Evolutionary conservation across 108 stramenopile genomes (phyloP).

Genomic region (Tribonema minus): DNA sequence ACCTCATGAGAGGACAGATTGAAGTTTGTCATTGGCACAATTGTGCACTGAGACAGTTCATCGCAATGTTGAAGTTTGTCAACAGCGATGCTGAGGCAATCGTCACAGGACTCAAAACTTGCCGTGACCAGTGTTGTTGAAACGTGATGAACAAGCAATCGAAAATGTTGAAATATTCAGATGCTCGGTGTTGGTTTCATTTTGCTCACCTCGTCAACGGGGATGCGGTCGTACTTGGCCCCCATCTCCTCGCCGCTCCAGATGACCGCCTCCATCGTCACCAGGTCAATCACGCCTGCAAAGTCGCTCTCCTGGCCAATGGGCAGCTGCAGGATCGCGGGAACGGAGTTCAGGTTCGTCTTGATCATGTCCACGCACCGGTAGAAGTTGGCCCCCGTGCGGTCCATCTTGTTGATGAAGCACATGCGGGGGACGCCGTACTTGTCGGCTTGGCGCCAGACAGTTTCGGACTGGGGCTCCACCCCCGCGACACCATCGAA

Average conservation of each 20-base stretch:
- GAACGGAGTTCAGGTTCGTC: conserved; percentile 59
- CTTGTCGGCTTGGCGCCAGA: conserved; percentile 76
- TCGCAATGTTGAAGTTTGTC: no score
- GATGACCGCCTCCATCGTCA: conserved; percentile 84
- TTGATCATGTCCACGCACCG: conserved; percentile 45
- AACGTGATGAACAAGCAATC: no score
- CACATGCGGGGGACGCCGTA: conserved; percentile 92
- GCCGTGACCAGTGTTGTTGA: no score
- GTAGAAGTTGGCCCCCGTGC: conserved; percentile 86
- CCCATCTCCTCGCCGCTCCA: conserved; percentile 92
- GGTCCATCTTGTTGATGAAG: conserved; percentile 97
- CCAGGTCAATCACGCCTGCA: conserved; percentile 82
- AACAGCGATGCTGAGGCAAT: no score
- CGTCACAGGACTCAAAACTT: no score
- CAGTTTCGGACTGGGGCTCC: conserved; percentile 95
- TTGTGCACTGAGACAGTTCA: no score
- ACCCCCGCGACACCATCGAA: conserved; percentile 97
- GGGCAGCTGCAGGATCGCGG: conserved; percentile 87
- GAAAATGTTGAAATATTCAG: no score
- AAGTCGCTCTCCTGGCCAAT: conserved; percentile 89
- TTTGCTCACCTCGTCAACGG: conserved; percentile 80
- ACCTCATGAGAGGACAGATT: no score
- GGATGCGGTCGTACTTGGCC: conserved; percentile 77
- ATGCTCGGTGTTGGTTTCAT: no score
- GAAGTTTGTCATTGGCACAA: no score